Conservation (phyloP, 495 filamentous ascomycete species). For the Pyrenula massariospora region DNA sequence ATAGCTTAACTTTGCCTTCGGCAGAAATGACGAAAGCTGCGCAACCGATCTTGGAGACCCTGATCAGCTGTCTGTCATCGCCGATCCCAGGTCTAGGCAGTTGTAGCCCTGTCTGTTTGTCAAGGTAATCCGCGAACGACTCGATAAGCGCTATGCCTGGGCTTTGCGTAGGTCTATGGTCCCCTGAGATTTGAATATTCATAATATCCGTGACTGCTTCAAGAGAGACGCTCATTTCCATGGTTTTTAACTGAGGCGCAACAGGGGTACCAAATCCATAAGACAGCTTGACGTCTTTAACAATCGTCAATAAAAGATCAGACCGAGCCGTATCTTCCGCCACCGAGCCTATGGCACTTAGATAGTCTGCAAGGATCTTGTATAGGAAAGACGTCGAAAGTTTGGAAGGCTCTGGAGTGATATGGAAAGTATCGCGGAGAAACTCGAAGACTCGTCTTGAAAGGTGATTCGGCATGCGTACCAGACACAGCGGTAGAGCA, state of each 20-base stretch:
- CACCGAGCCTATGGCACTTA: background rate
- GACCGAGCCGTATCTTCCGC: background rate
- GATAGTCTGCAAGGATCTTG: background rate
- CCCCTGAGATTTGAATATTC: background rate
- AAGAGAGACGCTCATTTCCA: background rate
- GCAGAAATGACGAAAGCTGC: background rate
- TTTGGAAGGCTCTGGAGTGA: background rate
- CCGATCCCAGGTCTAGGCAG: background rate
- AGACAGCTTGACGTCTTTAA: background rate
- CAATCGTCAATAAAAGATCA: background rate
- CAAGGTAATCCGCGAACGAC: background rate
- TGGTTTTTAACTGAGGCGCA: background rate
- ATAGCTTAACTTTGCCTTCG: background rate
- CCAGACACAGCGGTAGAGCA: background rate
- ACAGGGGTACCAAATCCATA: background rate
- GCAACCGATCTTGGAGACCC: background rate
- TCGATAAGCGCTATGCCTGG: background rate
- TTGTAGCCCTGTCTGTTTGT: background rate
- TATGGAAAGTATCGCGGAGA: background rate
- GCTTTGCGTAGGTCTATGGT: background rate
- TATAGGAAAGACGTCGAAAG: background rate
- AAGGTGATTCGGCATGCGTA: background rate
- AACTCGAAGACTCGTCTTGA: background rate
- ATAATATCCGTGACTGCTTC: background rate
- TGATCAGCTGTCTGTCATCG: background rate